A percentile compares a stretch with the other conserved stretches of the same genome.
Evolutionary conservation across 2,329 filamentous ascomycete genomes (phyloP).

Genomic region (Aspergillus fructus): DNA sequence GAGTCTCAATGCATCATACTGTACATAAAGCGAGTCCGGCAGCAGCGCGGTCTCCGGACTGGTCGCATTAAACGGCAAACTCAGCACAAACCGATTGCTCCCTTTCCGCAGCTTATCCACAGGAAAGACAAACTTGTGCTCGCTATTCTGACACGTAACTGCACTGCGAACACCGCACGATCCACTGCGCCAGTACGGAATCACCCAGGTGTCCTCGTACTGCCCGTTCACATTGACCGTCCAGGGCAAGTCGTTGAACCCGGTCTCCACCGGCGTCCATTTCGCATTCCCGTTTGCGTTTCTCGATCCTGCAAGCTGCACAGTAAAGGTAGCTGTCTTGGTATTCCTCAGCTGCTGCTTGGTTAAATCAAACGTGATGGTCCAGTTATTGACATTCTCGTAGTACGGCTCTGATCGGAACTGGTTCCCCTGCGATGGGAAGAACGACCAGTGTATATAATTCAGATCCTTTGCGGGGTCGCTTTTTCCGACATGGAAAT

Average conservation of each 20-base stretch:
- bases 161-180: constrained; percentile 59
- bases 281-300: constrained; percentile 64
- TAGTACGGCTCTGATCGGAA: constrained; percentile 39
- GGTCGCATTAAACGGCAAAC: constrained; percentile 60
- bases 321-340: constrained; percentile 57
- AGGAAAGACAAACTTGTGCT: constrained; percentile 59
- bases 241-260: constrained; percentile 51
- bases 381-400: constrained; percentile 56
- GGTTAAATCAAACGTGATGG: constrained; percentile 53
- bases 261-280: constrained; percentile 53
- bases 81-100: constrained; percentile 57
- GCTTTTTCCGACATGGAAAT: constrained; percentile 57
- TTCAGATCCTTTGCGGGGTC: constrained; percentile 55
- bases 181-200: constrained; percentile 56
- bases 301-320: constrained; percentile 64
- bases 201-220: constrained; percentile 28
- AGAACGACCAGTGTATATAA: constrained; percentile 66
- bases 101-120: constrained; percentile 48
- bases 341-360: constrained; percentile 43
- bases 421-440: constrained; percentile 38
- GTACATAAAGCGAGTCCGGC: constrained; percentile 58
- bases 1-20: constrained; percentile 64
- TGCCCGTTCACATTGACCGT: constrained; percentile 52
- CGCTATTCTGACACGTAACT: constrained; percentile 62
- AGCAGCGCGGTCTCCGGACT: constrained; percentile 59